Evolutionary conservation across 2,329 filamentous ascomycete species (phyloP).

Genomic region (Periconia sp.): DNA sequence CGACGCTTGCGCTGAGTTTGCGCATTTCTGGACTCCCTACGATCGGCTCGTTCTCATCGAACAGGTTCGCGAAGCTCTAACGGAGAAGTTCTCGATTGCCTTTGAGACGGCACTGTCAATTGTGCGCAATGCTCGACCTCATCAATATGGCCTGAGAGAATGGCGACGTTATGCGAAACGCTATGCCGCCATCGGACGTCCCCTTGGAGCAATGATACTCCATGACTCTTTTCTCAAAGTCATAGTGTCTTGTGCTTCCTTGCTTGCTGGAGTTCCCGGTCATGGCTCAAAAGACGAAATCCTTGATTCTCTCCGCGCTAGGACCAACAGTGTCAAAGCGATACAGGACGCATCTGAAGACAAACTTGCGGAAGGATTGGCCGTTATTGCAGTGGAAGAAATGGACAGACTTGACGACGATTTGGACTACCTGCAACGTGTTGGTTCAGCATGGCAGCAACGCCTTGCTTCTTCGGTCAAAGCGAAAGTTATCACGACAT

Average conservation of each 20-base stretch:
- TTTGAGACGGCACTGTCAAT: conserved; percentile 90
- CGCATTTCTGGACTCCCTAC: conserved; percentile 76
- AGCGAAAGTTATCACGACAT: conserved; percentile 77
- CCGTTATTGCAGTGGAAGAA: conserved; percentile 75
- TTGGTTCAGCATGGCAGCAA: conserved; percentile 86
- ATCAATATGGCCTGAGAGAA: conserved; percentile 69
- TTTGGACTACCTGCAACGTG: conserved; percentile 78
- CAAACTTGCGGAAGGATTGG: conserved; percentile 57
- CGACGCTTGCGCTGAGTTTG: conserved; percentile 75
- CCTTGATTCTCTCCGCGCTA: conserved; percentile 64
- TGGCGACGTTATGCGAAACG: conserved; percentile 87
- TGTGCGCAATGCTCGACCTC: conserved; percentile 74
- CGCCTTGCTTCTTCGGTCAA: conserved; percentile 84
- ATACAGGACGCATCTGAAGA: conserved; percentile 27
- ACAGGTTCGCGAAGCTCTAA: conserved; percentile 71
- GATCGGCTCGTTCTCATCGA: conserved; percentile 75
- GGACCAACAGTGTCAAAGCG: conserved; percentile 16
- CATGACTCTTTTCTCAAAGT: conserved; percentile 88
- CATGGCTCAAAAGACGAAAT: conserved; percentile 64
- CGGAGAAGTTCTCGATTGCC: conserved; percentile 80
- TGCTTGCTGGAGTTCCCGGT: conserved; percentile 67
- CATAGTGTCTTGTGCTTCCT: conserved; percentile 74
- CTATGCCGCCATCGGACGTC: conserved; percentile 77
- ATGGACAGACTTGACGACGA: conserved; percentile 86
- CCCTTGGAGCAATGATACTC: conserved; percentile 86